Evolutionary conservation across 345 rosid genomes (phyloP).

Genomic region (Stellera chamaejasme): DNA sequence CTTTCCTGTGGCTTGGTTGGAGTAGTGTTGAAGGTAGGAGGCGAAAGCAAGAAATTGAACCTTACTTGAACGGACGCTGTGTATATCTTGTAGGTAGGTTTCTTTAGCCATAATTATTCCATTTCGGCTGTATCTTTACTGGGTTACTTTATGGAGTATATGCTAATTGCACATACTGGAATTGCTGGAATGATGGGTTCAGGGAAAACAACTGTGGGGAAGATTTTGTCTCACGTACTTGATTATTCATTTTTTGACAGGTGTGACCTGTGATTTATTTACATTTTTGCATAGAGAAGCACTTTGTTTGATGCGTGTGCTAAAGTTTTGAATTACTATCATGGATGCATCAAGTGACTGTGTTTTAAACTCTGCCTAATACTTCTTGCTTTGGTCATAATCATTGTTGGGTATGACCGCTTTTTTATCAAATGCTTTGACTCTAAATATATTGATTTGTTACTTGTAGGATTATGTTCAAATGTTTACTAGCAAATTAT

Average conservation of each 20-base stretch:
- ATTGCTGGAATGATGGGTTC: conserved; percentile 50
- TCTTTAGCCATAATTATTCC: conserved; percentile 11
- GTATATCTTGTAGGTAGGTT: conserved; percentile 93
- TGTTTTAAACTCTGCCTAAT: neutral
- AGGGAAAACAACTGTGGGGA: conserved; percentile 43
- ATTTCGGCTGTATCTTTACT: conserved; percentile 8
- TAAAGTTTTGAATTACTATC: neutral
- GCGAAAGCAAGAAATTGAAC: conserved; percentile 64
- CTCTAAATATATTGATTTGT: neutral
- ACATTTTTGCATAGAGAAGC: neutral
- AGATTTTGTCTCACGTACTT: conserved; percentile 32
- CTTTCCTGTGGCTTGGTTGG: neutral
- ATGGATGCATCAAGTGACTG: neutral
- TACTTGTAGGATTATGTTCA: neutral
- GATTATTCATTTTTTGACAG: conserved; percentile 40
- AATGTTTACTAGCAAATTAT: neutral
- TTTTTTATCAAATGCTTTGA: neutral
- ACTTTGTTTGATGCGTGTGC: neutral
- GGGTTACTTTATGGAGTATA: neutral
- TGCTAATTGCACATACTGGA: neutral
- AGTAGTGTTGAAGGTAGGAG: no score
- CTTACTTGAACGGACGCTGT: conserved; percentile 64
- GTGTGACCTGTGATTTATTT: conserved; percentile 13
- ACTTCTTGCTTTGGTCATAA: neutral
- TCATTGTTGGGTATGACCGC: neutral